phyloP scores from a whole-genome alignment of 2,329 filamentous ascomycete genomes.

The Chalara sp. region DNA sequence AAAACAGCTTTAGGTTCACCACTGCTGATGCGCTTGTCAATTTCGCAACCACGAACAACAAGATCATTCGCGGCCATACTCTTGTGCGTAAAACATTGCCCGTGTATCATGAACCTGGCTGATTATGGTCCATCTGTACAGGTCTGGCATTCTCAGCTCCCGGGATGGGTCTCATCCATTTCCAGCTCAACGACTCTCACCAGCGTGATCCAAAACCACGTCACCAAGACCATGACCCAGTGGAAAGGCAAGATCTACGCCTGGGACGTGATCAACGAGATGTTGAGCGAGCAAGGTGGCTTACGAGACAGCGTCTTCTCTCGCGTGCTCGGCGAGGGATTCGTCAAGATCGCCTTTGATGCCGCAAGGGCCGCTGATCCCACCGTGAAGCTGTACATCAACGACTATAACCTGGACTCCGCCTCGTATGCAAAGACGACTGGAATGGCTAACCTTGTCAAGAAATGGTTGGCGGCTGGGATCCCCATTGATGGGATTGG shows the following conservation, averaged over 20 bases:
- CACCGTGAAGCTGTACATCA: conserved; percentile 52
- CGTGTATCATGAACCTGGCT: too few species aligned
- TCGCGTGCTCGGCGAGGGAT: conserved; percentile 46
- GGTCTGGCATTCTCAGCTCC: conserved; percentile 43
- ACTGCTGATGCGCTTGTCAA: too few species aligned
- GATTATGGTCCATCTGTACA: too few species aligned
- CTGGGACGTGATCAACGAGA: conserved; percentile 60
- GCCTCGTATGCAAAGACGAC: conserved; percentile 38
- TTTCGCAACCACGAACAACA: conserved; percentile 37
- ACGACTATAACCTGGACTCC: conserved; percentile 55
- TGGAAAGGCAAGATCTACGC: conserved; percentile 53
- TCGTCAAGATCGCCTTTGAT: conserved; percentile 50
- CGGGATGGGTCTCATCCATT: conserved; percentile 34
- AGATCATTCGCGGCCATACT: conserved; percentile 57
- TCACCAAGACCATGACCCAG: conserved; percentile 49
- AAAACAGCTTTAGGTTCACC: too few species aligned
- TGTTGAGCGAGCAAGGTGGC: conserved; percentile 48
- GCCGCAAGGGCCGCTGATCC: conserved; percentile 48
- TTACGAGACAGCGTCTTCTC: conserved; percentile 48
- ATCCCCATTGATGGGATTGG: conserved; percentile 56
- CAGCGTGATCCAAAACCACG: conserved; percentile 49
- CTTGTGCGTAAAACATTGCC: conserved; percentile 21
- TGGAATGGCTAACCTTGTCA: conserved; percentile 35
- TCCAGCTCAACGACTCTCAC: conserved; percentile 33
- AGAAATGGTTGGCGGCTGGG: conserved; percentile 34